Evolutionary conservation across 2,329 filamentous ascomycete species (phyloP).

Genomic region (Xylaria sp.): DNA sequence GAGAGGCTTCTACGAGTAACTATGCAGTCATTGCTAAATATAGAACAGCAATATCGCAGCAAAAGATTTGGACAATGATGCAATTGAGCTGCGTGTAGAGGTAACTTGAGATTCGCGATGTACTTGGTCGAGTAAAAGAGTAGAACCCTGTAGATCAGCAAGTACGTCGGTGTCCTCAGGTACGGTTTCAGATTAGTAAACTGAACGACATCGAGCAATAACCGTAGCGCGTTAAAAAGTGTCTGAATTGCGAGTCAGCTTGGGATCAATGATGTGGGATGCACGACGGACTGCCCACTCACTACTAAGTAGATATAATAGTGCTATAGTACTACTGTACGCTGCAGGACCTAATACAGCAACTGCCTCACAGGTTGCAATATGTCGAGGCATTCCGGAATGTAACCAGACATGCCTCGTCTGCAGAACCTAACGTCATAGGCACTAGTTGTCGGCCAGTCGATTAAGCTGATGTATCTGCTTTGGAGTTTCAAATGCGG

Average conservation of each 20-base stretch:
- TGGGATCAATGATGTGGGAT: conserved; percentile 13
- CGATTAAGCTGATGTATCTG: conserved; percentile 29
- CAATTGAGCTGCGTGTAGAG: background rate
- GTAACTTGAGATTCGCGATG: background rate
- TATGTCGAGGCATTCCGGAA: background rate
- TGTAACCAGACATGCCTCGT: background rate
- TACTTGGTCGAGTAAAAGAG: background rate
- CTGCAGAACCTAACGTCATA: conserved; percentile 31
- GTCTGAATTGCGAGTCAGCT: background rate
- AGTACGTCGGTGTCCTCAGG: background rate
- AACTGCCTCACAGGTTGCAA: background rate
- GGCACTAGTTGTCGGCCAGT: conserved; percentile 11
- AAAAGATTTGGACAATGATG: background rate
- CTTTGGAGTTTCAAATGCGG: background rate
- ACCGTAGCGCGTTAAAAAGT: conserved; percentile 2
- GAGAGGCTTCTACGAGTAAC: background rate
- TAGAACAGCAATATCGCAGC: conserved; percentile 21
- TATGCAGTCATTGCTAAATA: conserved; percentile 18
- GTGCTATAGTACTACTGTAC: background rate
- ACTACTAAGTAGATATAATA: background rate
- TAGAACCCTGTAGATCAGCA: background rate
- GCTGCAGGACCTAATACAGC: background rate
- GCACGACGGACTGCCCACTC: conserved; percentile 2
- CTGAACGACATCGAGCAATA: background rate
- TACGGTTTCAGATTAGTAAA: background rate